These are phyloP conservation scores for Globisporangium nagaii DNA, from an alignment of 352 stramenopile genomes.

Conservation along the genomic window DNA sequence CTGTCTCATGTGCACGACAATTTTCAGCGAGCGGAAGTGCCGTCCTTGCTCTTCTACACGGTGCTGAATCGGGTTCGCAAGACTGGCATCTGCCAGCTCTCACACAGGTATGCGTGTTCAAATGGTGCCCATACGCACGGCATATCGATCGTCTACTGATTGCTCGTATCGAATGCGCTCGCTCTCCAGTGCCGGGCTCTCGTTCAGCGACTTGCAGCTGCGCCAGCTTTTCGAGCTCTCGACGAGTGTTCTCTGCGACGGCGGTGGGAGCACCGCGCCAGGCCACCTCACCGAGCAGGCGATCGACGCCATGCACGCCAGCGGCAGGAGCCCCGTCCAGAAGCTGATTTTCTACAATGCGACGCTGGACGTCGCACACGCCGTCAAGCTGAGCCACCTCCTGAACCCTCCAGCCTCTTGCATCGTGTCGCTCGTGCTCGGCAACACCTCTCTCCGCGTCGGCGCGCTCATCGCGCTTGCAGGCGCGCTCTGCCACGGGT, in stretches of 20 bases:
- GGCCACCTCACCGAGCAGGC: constrained; percentile 44
- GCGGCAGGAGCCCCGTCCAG: constrained; percentile 25
- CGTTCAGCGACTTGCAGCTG: constrained; percentile 38
- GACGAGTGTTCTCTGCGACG: constrained; percentile 56
- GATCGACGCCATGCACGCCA: constrained; percentile 35
- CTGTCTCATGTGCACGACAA: background rate
- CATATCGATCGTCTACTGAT: background rate
- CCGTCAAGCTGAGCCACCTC: constrained; percentile 23
- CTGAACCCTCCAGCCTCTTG: constrained; percentile 26
- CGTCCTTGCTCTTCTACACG: constrained; percentile 67
- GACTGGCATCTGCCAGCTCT: constrained; percentile 59
- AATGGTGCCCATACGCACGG: background rate
- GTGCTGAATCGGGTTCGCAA: constrained; percentile 63
- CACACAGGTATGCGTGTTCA: constrained; percentile 26
- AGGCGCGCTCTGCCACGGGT: constrained; percentile 33
- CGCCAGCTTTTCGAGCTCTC: constrained; percentile 52
- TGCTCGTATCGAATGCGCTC: background rate
- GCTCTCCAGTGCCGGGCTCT: constrained; percentile 24
- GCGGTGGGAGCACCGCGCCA: constrained; percentile 12
- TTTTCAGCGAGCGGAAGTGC: constrained; percentile 43
- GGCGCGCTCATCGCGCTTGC: constrained; percentile 38
- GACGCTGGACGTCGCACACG: constrained; percentile 25
- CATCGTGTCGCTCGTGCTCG: constrained; percentile 55
- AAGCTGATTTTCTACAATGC: constrained; percentile 77
- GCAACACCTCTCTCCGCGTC: constrained; percentile 37